A percentile compares a stretch with the other conserved stretches of the same genome.
phyloP scores from a whole-genome alignment of 257 asterid genomes.

The Gentiana straminea region DNA sequence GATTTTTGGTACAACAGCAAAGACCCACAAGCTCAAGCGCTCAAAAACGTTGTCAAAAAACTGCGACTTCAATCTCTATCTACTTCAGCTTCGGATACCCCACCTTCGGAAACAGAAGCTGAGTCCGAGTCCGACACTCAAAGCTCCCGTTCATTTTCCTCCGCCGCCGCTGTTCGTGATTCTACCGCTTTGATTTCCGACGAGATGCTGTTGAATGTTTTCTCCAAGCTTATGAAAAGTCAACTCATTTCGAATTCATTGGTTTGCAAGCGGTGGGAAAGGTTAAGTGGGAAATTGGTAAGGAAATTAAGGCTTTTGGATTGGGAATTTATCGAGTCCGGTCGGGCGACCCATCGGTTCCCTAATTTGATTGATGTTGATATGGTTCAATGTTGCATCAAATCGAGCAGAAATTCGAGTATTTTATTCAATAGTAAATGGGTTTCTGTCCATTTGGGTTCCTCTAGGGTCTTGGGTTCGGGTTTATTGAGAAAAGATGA shows the following conservation, averaged over 20 bases:
- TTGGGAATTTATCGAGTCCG: conserved; percentile 91
- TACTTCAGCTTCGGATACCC: conserved; percentile 50
- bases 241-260: conserved; percentile 50
- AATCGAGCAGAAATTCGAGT: conserved; percentile 45
- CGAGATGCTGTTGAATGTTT: conserved; percentile 41
- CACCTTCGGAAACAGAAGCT: conserved; percentile 58
- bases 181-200: conserved; percentile 45
- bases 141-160: neutral
- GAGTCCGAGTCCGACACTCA: conserved; percentile 21
- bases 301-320: conserved; percentile 51
- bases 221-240: conserved; percentile 31
- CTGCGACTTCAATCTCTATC: conserved; percentile 60
- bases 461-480: conserved; percentile 22
- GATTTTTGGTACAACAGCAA: conserved; percentile 36
- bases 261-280: conserved; percentile 85
- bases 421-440: conserved; percentile 49
- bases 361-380: conserved; percentile 63
- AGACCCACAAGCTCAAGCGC: conserved; percentile 28
- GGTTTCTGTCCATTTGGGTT: conserved; percentile 42
- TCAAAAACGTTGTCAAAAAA: conserved; percentile 48
- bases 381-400: conserved; percentile 35
- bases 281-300: conserved; percentile 56
- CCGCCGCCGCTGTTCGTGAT: conserved; percentile 22
- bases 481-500: conserved; percentile 43
- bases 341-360: conserved; percentile 60